phyloP scores from a whole-genome alignment of 352 stramenopile species.

The Blastocystis hominis region DNA sequence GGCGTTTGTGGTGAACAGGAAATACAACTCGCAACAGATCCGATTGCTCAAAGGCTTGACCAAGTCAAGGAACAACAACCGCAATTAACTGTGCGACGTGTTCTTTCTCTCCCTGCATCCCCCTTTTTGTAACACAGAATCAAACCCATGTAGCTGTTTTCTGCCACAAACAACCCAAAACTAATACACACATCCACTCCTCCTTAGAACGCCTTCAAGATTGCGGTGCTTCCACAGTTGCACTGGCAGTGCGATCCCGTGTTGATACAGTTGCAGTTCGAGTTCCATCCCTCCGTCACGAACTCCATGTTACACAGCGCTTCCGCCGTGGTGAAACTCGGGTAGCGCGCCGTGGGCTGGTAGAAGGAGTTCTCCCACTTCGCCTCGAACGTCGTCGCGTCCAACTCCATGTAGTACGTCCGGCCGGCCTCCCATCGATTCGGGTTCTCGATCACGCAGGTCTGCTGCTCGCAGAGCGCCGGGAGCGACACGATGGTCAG shows the following conservation, averaged over 20 bases:
- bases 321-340: constrained; percentile 40
- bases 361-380: constrained; percentile 31
- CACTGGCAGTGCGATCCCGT: constrained; percentile 52
- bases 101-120: no score
- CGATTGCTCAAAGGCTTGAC: background rate
- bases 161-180: constrained; percentile 24
- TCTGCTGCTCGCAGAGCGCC: background rate
- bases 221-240: constrained; percentile 36
- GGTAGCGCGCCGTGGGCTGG: background rate
- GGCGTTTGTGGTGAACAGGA: background rate
- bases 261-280: constrained; percentile 39
- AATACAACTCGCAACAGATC: background rate
- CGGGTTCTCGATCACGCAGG: constrained; percentile 23
- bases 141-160: background rate
- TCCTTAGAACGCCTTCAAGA: constrained; percentile 52
- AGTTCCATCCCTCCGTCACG: constrained; percentile 32
- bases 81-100: no score
- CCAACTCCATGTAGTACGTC: constrained; percentile 46
- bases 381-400: constrained; percentile 28
- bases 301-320: constrained; percentile 45
- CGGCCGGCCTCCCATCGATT: background rate
- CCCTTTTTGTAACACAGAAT: no score
- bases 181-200: constrained; percentile 5
- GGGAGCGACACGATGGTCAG: background rate
- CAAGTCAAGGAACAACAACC: no score